phyloP scores from a whole-genome alignment of 192 early-diverging fungal species.

The Rhizophlyctis rosea region DNA sequence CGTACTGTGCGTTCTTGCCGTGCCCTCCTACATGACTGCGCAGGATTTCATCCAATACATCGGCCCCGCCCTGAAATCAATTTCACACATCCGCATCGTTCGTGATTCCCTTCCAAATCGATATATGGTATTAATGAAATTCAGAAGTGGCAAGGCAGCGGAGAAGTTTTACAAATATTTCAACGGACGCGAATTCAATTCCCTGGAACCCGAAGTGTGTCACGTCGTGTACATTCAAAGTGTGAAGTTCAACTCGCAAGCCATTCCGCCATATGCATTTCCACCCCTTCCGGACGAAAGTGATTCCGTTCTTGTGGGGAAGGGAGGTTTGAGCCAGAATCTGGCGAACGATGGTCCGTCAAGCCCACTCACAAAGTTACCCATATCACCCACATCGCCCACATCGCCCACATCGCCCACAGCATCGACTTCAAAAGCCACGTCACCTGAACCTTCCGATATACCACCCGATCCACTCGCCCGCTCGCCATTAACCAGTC shows the following conservation, averaged over 20 bases:
- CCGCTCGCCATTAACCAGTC: conserved; percentile 2
- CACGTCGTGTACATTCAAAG: conserved; percentile 76
- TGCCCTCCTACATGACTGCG: conserved; percentile 85
- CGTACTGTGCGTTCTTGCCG: conserved; percentile 72
- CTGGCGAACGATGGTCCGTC: neutral
- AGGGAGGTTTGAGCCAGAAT: too few relatives aligned
- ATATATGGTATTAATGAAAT: conserved; percentile 84
- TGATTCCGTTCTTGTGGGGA: conserved; percentile 30
- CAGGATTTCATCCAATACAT: conserved; percentile 88
- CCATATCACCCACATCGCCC: neutral
- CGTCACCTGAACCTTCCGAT: neutral
- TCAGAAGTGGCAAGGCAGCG: conserved; percentile 58
- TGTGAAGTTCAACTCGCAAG: conserved; percentile 61
- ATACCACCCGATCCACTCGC: neutral
- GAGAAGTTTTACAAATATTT: conserved; percentile 69
- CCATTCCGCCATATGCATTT: conserved; percentile 61
- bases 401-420: neutral
- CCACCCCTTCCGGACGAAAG: conserved; percentile 28
- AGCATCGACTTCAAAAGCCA: neutral
- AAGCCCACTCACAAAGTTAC: neutral
- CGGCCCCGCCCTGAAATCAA: conserved; percentile 60
- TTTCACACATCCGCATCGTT: conserved; percentile 68
- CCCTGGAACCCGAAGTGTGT: conserved; percentile 65
- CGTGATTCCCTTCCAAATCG: conserved; percentile 80
- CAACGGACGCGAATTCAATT: conserved; percentile 83